A percentile compares a stretch with the other conserved stretches of the same genome.
phyloP scores from a whole-genome alignment of 495 filamentous ascomycete species.

The Pyrenopolyporus hunteri region DNA sequence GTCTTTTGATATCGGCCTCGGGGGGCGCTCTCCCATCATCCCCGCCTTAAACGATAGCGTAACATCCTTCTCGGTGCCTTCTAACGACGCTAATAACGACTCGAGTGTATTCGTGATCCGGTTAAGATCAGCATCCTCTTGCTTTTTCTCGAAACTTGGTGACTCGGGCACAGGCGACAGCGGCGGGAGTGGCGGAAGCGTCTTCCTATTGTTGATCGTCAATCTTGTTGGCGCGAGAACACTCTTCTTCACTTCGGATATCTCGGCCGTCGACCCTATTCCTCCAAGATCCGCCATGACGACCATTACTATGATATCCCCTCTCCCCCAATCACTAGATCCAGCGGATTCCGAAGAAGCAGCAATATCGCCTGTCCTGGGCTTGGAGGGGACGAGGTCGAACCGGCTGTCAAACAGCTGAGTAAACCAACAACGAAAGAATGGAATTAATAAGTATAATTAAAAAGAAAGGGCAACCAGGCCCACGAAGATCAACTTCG shows the following conservation, averaged over 20 bases:
- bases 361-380: not conserved
- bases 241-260: conserved; percentile 29
- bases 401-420: not conserved
- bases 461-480: conserved; percentile 35
- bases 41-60: conserved; percentile 16
- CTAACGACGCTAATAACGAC: conserved; percentile 8
- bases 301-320: not conserved
- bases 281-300: conserved; percentile 28
- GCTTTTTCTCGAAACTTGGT: not conserved
- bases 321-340: not conserved
- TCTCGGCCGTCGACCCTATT: conserved; percentile 24
- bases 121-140: not conserved
- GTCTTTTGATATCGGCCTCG: conserved; percentile 32
- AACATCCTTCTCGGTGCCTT: conserved; percentile 7
- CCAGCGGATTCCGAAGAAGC: not conserved
- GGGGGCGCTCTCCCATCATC: conserved; percentile 8
- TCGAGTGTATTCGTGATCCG: conserved; percentile 17
- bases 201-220: conserved; percentile 28
- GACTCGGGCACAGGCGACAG: conserved; percentile 27
- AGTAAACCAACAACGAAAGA: conserved; percentile 6
- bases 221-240: conserved; percentile 25
- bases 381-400: not conserved
- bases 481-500: conserved; percentile 44
- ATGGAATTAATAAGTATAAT: conserved; percentile 10
- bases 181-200: conserved; percentile 37